A percentile compares a stretch with the other conserved stretches of the same genome.
Evolutionary conservation across 1,284 basidiomycete species (phyloP).

Genomic region (Malassezia pachydermatis): DNA sequence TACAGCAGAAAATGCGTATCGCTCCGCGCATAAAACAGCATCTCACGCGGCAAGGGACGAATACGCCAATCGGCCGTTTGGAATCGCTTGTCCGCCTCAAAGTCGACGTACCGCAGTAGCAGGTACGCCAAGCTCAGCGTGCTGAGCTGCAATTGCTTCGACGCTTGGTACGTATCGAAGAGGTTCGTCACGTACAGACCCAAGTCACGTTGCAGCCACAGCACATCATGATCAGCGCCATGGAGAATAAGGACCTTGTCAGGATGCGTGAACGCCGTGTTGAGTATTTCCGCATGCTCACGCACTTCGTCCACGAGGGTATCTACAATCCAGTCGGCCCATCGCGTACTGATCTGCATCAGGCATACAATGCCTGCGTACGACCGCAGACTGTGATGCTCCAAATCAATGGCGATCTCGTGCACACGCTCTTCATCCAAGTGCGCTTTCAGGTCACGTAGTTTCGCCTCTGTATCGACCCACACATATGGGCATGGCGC

Average conservation of each 20-base stretch:
- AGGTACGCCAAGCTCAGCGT: conserved; percentile 72
- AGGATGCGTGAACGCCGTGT: conserved; percentile 68
- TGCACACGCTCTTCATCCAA: conserved; percentile 51
- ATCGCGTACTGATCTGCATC: conserved; percentile 70
- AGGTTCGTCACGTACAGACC: conserved; percentile 84
- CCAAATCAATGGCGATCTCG: conserved; percentile 86
- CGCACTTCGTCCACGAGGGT: conserved; percentile 59
- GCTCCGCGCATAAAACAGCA: conserved; percentile 82
- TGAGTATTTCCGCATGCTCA: conserved; percentile 60
- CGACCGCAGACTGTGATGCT: conserved; percentile 77
- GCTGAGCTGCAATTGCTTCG: conserved; percentile 61
- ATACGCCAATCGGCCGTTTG: conserved; percentile 96
- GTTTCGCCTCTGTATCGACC: conserved; percentile 57
- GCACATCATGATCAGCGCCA: conserved; percentile 83
- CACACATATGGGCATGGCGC: conserved; percentile 64
- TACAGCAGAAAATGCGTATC: conserved; percentile 91
- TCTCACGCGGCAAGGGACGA: conserved; percentile 71
- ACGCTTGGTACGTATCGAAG: conserved; percentile 94
- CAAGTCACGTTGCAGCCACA: conserved; percentile 94
- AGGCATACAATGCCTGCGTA: conserved; percentile 82
- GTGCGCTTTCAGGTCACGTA: conserved; percentile 59
- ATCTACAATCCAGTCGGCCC: conserved; percentile 79
- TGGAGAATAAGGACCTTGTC: conserved; percentile 71
- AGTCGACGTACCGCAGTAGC: conserved; percentile 79
- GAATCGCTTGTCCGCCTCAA: conserved; percentile 87